phyloP scores from a whole-genome alignment of 2,329 filamentous ascomycete species.

The Aureobasidium uvarum region DNA sequence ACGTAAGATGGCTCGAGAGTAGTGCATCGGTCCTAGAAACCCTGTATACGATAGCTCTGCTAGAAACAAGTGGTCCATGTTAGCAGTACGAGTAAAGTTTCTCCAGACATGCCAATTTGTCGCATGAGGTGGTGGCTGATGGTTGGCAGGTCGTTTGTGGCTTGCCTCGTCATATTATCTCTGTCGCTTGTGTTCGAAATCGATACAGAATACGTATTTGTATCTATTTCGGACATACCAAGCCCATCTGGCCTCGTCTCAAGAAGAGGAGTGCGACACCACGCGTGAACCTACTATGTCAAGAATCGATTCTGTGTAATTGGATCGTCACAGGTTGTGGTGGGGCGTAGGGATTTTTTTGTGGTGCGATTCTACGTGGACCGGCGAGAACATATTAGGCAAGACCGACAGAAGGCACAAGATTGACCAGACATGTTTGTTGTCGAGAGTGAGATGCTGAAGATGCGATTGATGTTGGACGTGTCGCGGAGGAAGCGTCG shows the following conservation, averaged over 20 bases:
- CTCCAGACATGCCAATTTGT: not conserved
- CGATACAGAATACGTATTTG: not conserved
- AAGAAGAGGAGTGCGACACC: not conserved
- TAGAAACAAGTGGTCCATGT: not conserved
- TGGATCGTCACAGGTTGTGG: not conserved
- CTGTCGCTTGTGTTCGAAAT: not conserved
- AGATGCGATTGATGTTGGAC: not conserved
- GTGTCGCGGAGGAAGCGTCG: not conserved
- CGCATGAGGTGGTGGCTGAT: conserved; percentile 13
- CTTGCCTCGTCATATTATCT: not conserved
- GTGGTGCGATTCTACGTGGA: not conserved
- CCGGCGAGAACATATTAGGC: not conserved
- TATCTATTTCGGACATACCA: not conserved
- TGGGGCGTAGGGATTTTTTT: not conserved
- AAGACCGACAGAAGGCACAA: not conserved
- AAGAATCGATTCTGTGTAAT: conserved; percentile 8
- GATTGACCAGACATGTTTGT: not conserved
- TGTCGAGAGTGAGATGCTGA: not conserved
- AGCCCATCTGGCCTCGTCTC: not conserved
- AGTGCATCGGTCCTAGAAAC: not conserved
- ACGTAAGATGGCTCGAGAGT: not conserved
- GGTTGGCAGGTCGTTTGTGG: not conserved
- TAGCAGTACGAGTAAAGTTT: not conserved
- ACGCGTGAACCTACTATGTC: not conserved
- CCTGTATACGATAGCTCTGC: not conserved